Percentiles rank a stretch among this genome's conserved stretches.
Conservation (phyloP, 1,284 basidiomycete species). For the Volvariella surrecta region DNA sequence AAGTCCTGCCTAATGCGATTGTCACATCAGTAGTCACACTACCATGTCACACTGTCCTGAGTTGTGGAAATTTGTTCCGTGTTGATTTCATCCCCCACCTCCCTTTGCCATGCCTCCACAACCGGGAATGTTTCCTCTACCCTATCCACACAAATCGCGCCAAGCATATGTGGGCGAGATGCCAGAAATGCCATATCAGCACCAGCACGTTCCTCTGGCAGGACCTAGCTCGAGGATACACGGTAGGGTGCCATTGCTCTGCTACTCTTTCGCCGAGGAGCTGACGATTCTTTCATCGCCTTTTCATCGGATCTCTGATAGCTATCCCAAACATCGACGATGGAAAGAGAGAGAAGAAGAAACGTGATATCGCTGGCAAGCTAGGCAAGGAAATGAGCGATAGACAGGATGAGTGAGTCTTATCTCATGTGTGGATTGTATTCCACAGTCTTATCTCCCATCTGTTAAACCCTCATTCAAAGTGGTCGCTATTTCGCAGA, state of each 20-base stretch:
- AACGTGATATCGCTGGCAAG: slow-evolving; percentile 59
- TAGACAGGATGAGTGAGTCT: slow-evolving; percentile 62
- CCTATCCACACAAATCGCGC: slow-evolving; percentile 18
- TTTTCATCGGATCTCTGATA: slow-evolving; percentile 1
- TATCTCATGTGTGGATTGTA: slow-evolving; percentile 9
- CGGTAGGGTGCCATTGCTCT: too few relatives aligned
- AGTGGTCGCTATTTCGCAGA: slow-evolving; percentile 49
- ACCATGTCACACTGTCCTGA: too few relatives aligned
- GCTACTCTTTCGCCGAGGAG: slow-evolving; percentile 1
- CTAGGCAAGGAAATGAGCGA: slow-evolving; percentile 63
- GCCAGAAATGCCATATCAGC: slow-evolving; percentile 13
- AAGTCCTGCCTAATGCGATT: too few relatives aligned
- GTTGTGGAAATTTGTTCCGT: too few relatives aligned
- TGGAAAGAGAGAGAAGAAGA: slow-evolving; percentile 48
- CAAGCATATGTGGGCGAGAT: slow-evolving; percentile 9
- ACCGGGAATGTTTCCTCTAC: slow-evolving; percentile 23
- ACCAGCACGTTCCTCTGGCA: slow-evolving; percentile 18
- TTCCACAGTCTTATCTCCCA: slow-evolving; percentile 6
- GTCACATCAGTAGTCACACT: too few relatives aligned
- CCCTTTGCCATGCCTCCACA: slow-evolving; percentile 23
- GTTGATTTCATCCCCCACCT: too few relatives aligned
- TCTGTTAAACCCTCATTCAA: slow-evolving; percentile 14
- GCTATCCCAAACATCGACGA: slow-evolving; percentile 23
- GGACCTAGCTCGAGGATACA: slow-evolving; percentile 24
- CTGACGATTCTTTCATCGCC: not conserved